Evolutionary conservation across 2,329 filamentous ascomycete species (phyloP), one percentile per base, ranked within the genome.

Genomic region (Hymenoscyphus fraxineus): DNA sequence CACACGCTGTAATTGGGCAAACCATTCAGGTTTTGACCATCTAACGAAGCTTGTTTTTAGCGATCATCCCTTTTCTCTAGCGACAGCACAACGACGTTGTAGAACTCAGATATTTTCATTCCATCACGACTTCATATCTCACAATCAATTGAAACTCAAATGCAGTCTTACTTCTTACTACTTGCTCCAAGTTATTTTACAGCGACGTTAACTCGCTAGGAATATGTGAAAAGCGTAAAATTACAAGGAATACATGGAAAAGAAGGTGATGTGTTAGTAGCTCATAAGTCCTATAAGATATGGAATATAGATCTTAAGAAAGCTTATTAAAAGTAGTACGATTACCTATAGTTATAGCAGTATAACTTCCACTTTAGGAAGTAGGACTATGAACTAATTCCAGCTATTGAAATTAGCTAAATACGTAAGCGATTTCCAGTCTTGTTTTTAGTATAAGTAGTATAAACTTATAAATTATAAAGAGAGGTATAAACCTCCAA

Each of bases 401-500:
- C 15, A 40, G 19, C 22, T 1, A 7, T 47, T n/a, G 7, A 61
- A 38, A 19, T 1, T 57, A 70, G 69, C 65, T 68, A 44, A 62
- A 54, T 63, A 69, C 65, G 68, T 69, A 63, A 63, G 65, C 22
- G 2, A 41, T 1, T 10, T 39, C 15, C 15, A 6, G 4, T 62
- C 5, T 32, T 9, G 15, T 22, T 10, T 56, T n/a, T 41, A 16
- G n/a, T 27, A 27, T n/a, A 41, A 16, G n/a, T 27, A 27, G 27
- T 15, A 5, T 0, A 7, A 32, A 2, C 38, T 58, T 9, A 60
- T 31, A 58, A 6, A 10, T 1, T 38, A 60, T 31, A 68, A 67
- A 35, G 65, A 68, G 59, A 12, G 63, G 15, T 67, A 65, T 32
- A 69, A 66, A 63, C 38, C 64, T 4, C 39, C 69, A n/a, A 68